Evolutionary conservation across 2,329 filamentous ascomycete genomes (phyloP).

Genomic region (Sarocladiaceae sp.): DNA sequence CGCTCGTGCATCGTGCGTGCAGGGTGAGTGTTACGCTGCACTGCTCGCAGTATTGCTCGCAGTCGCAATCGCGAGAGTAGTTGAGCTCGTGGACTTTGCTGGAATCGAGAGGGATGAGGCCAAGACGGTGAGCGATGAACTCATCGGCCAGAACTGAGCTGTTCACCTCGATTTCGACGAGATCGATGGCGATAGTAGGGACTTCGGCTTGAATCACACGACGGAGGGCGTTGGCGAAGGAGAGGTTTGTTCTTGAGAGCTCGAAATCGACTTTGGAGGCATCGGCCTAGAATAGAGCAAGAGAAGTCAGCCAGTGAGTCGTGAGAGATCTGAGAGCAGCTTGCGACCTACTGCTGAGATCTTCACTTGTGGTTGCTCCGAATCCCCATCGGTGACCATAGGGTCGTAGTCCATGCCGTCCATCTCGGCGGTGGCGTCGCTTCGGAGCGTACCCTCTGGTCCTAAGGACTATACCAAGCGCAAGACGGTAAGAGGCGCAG

Average conservation of each 20-base stretch:
- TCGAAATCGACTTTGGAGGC: constrained; percentile 83
- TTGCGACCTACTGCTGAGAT: constrained; percentile 49
- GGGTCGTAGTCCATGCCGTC: constrained; percentile 56
- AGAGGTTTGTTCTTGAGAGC: constrained; percentile 81
- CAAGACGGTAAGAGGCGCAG: too few species aligned
- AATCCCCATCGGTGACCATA: constrained; percentile 56
- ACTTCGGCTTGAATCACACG: constrained; percentile 91
- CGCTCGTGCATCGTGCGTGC: constrained; percentile 78
- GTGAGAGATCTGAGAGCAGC: constrained; percentile 5
- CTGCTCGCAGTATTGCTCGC: constrained; percentile 89
- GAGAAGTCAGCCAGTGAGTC: neutral
- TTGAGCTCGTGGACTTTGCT: constrained; percentile 77
- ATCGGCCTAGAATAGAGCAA: constrained; percentile 57
- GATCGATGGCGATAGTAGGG: constrained; percentile 89
- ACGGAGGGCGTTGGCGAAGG: constrained; percentile 89
- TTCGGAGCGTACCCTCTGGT: neutral
- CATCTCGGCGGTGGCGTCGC: constrained; percentile 22
- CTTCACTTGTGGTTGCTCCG: constrained; percentile 53
- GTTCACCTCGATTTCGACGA: constrained; percentile 89
- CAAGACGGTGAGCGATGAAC: constrained; percentile 88
- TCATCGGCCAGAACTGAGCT: constrained; percentile 96
- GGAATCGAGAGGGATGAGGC: constrained; percentile 82
- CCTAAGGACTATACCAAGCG: neutral
- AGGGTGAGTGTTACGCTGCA: constrained; percentile 84
- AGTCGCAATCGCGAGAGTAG: constrained; percentile 93